These are phyloP conservation scores for Scedosporium boydii DNA, from an alignment of 2,329 filamentous ascomycete species.

Conservation along the genomic window DNA sequence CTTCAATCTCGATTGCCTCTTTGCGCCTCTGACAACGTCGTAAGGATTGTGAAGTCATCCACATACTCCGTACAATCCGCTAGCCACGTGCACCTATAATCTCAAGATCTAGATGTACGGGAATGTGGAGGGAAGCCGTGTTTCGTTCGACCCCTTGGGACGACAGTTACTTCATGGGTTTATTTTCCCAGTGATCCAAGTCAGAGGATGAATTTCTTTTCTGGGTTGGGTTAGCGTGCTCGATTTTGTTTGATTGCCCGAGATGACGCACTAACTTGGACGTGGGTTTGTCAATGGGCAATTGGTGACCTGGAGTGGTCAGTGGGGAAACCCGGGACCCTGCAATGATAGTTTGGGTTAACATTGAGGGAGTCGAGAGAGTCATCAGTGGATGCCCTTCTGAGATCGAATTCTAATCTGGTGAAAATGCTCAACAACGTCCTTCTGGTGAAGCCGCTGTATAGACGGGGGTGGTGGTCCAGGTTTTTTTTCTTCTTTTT, in stretches of 20 bases:
- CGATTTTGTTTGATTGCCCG: constrained; percentile 18
- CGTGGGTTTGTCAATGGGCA: background rate
- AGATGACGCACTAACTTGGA: constrained; percentile 15
- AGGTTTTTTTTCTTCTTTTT: no score
- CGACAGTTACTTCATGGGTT: background rate
- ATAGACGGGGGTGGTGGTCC: background rate
- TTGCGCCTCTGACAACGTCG: background rate
- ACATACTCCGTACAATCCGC: no score
- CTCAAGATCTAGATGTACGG: no score
- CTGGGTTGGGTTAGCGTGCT: background rate
- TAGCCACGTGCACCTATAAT: no score
- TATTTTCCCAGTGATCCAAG: background rate
- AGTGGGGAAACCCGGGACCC: constrained; percentile 1
- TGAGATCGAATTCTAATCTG: background rate
- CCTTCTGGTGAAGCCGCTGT: background rate
- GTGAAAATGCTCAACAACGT: background rate
- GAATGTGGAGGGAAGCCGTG: background rate
- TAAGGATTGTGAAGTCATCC: background rate
- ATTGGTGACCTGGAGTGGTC: background rate
- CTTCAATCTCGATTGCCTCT: background rate
- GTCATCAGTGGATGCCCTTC: background rate
- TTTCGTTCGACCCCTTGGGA: background rate
- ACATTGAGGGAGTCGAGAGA: no score
- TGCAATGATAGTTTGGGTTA: background rate
- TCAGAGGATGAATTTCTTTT: background rate